Percentiles rank a stretch among this genome's conserved stretches.
phyloP scores from a whole-genome alignment of 2,329 filamentous ascomycete genomes.

The Paramyrothecium roridum region DNA sequence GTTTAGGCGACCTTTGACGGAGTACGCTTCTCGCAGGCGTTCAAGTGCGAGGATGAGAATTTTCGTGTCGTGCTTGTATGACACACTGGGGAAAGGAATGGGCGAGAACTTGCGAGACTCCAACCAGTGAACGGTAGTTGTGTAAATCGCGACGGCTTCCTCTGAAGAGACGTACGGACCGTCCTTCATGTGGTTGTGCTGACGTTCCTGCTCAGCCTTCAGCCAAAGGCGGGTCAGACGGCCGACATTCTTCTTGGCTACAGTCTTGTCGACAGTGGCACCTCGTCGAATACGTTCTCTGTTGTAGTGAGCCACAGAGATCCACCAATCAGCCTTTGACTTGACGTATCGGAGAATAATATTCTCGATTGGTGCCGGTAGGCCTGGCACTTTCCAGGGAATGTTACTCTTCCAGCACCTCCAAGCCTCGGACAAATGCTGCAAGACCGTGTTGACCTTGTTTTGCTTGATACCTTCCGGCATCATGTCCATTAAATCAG shows the following conservation, averaged over 20 bases:
- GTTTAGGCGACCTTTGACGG: conserved; percentile 93
- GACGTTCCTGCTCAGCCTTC: conserved; percentile 95
- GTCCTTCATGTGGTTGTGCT: conserved; percentile 99
- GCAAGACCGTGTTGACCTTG: conserved; percentile 96
- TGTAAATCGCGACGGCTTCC: conserved; percentile 98
- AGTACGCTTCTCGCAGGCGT: conserved; percentile 90
- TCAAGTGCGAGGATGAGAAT: conserved; percentile 95
- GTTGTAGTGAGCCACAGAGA: conserved; percentile 98
- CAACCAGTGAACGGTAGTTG: conserved; percentile 97
- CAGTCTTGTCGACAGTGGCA: conserved; percentile 97
- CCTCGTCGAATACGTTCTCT: conserved; percentile 94
- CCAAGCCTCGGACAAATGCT: conserved; percentile 97
- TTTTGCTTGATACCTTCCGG: conserved; percentile 99
- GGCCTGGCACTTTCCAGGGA: conserved; percentile 96
- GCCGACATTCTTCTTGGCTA: conserved; percentile 98
- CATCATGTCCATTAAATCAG: conserved; percentile 99
- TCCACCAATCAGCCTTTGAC: conserved; percentile 99
- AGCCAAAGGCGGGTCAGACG: conserved; percentile 93
- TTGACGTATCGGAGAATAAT: conserved; percentile 98
- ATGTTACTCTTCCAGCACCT: conserved; percentile 99
- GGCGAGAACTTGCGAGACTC: conserved; percentile 98
- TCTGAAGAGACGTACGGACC: conserved; percentile 98
- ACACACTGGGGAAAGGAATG: conserved; percentile 97
- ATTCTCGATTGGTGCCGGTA: conserved; percentile 96
- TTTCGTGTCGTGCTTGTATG: conserved; percentile 99